These are phyloP conservation scores for Chaetomium sp. DNA, from an alignment of 2,329 filamentous ascomycete genomes.

Conservation along the genomic window DNA sequence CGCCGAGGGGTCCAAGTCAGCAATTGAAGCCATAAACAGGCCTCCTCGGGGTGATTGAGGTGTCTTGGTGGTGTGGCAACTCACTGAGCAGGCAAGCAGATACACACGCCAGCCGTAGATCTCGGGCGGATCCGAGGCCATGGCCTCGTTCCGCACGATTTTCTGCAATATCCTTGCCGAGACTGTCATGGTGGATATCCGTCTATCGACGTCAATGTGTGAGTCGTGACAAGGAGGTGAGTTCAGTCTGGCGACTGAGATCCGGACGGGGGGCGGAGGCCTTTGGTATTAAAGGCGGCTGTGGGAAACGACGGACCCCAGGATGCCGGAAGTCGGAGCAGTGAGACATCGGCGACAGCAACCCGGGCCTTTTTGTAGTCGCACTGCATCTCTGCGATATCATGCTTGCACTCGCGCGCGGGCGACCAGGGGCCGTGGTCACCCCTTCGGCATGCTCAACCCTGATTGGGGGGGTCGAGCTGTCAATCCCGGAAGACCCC, in stretches of 20 bases:
- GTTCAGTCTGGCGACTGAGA: background rate
- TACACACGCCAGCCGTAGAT: constrained; percentile 73
- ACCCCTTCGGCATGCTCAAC: constrained; percentile 7
- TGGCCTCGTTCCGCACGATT: constrained; percentile 61
- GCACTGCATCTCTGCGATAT: constrained; percentile 25
- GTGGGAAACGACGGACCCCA: constrained; percentile 9
- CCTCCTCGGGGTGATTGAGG: background rate
- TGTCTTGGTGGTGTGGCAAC: too few relatives aligned
- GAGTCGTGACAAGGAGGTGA: constrained; percentile 1
- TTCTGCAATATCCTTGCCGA: constrained; percentile 41
- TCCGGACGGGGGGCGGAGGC: constrained; percentile 1
- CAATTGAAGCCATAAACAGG: background rate
- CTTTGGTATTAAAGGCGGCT: background rate
- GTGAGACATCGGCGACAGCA: constrained; percentile 22
- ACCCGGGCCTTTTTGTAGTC: constrained; percentile 31
- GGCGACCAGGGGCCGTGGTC: constrained; percentile 18
- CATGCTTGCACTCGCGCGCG: constrained; percentile 18
- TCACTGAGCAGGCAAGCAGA: constrained; percentile 60
- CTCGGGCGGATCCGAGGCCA: constrained; percentile 65
- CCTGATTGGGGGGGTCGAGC: constrained; percentile 25
- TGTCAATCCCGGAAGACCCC: constrained; percentile 23
- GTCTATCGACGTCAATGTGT: constrained; percentile 4
- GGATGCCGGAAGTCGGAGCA: constrained; percentile 17
- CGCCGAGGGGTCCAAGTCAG: constrained; percentile 18
- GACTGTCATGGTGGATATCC: constrained; percentile 29